Base-by-base conservation (phyloP, 2,329 filamentous ascomycete species). In the Hymenoscyphus fraxineus region DNA sequence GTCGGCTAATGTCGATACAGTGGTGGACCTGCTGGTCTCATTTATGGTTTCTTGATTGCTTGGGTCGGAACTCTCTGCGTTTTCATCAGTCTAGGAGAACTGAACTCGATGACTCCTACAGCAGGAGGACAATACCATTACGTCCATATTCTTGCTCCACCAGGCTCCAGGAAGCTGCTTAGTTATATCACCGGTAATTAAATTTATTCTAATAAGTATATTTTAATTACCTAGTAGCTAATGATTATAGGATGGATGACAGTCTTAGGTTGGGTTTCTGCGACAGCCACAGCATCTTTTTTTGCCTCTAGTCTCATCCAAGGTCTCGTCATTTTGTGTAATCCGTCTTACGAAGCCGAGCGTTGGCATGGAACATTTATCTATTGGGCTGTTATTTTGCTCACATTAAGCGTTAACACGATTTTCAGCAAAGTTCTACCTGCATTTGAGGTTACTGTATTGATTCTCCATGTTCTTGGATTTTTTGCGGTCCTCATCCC, bases 151-250 rank as follows among this genome's bases (percentile, higher is more conserved):
- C 62, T 65, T 15, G 60, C 58, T 13, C 64, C 65, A 15, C 58
- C 51, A 13, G 61, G 59, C 38, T 65, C 44, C 27, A 54, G 38
- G 22, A 64, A 62, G 2, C 59, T 67, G n/a, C 58, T 67, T 0
- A 67, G 65, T 27, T 67, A 67, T 40, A 22, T 65, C 2, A 59
- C 65, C 13, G 65, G 64, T 60, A n/a, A n/a, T n/a, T n/a, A n/a
- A 60, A 60, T n/a, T n/a, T n/a, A n/a, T n/a, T n/a, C n/a, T n/a
- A n/a, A n/a, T n/a, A n/a, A n/a, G n/a, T n/a, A n/a, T 19, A 44
- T 15, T 51, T 9, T 44, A 51, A 19, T 22, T 13, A 47, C 15
- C 27, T 2, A 35, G 13, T 12, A 22, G 13, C 38, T 27, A 44
- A 35, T 27, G 16, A 13, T 27, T 6, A 31, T 19, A 60, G 58